Evolutionary conservation across 1,284 basidiomycete genomes (phyloP).

Genomic region (Naganishia sp.): DNA sequence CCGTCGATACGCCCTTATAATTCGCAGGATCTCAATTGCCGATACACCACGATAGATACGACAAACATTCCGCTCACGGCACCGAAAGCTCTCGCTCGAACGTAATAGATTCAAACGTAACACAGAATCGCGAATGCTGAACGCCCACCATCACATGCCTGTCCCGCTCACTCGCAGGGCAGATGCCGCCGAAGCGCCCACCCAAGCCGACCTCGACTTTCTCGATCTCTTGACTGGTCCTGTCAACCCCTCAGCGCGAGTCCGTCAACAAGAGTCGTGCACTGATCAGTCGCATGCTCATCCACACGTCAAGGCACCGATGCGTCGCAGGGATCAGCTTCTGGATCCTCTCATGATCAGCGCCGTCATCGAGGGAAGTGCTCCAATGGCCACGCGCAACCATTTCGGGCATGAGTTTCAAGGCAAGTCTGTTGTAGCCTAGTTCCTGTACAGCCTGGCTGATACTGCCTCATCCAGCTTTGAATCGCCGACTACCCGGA

Average conservation of each 20-base stretch:
- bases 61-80: too few relatives aligned
- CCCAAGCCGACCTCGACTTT: conserved; percentile 25
- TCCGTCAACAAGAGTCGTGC: conserved; percentile 5
- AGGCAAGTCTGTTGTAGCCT: conserved; percentile 34
- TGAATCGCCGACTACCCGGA: conserved; percentile 39
- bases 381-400: conserved; percentile 47
- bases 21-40: too few relatives aligned
- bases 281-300: not conserved
- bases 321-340: conserved; percentile 34
- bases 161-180: not conserved
- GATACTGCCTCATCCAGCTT: conserved; percentile 22
- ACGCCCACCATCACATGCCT: conserved; percentile 13
- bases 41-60: too few relatives aligned
- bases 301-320: conserved; percentile 7
- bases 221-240: conserved; percentile 23
- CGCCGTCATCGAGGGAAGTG: conserved; percentile 51
- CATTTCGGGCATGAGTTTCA: conserved; percentile 50
- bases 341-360: conserved; percentile 51
- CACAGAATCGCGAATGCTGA: not conserved
- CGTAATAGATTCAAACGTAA: too few relatives aligned
- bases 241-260: conserved; percentile 17
- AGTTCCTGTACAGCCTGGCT: not conserved
- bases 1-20: not conserved
- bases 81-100: too few relatives aligned
- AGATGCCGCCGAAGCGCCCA: not conserved